phyloP scores from a whole-genome alignment of 441 rosid species.

The Arabidopsis hybrid region DNA sequence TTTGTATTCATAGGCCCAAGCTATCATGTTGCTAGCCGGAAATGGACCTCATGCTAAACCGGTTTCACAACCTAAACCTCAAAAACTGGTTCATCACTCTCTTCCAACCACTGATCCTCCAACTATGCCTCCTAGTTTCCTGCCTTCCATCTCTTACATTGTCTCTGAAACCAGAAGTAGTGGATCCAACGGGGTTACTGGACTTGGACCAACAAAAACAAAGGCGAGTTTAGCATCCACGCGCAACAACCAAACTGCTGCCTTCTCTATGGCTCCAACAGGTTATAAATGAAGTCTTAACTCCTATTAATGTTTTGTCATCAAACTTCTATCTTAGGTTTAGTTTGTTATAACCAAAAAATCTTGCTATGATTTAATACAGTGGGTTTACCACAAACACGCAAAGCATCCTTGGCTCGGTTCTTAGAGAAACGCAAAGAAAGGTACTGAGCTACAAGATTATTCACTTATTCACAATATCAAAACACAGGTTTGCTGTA shows the following conservation, averaged over 20 bases:
- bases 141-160: too few species aligned
- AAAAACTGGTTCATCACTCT: constrained; percentile 29
- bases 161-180: constrained; percentile 35
- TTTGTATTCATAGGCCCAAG: constrained; percentile 50
- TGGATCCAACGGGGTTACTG: constrained; percentile 23
- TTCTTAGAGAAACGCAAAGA: constrained; percentile 71
- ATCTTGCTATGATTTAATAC: constrained; percentile 9
- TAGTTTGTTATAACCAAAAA: background rate
- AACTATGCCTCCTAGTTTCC: too few species aligned
- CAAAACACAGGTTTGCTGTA: background rate
- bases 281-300: constrained; percentile 13
- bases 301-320: background rate
- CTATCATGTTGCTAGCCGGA: constrained; percentile 61
- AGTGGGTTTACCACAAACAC: constrained; percentile 55
- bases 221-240: too few species aligned
- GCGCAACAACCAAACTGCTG: background rate
- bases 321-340: background rate
- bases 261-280: constrained; percentile 15
- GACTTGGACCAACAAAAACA: constrained; percentile 10
- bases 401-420: constrained; percentile 60
- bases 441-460: constrained; percentile 45
- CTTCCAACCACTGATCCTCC: constrained; percentile 29
- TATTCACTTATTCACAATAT: background rate
- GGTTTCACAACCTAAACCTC: constrained; percentile 1
- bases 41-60: constrained; percentile 47